Percentiles rank a stretch among this genome's conserved stretches.
These are phyloP conservation scores for Cercis canadensis DNA, from an alignment of 306 rosid genomes.

Conservation along the genomic window DNA sequence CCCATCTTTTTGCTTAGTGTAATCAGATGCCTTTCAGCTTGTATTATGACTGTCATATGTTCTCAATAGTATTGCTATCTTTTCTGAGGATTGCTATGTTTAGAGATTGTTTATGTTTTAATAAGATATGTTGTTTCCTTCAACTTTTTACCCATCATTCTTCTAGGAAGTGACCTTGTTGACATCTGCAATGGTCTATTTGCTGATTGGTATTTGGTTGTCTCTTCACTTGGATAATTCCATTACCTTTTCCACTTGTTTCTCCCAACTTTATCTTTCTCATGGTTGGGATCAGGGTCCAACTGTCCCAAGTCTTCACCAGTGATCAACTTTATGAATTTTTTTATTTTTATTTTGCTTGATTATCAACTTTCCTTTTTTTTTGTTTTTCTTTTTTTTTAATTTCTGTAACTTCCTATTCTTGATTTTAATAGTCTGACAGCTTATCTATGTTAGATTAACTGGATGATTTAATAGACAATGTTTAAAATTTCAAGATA, in stretches of 20 bases:
- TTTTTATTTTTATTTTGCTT: constrained; percentile 20
- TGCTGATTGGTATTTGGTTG: constrained; percentile 41
- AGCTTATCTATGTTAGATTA: too few relatives aligned
- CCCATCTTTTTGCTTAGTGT: constrained; percentile 55
- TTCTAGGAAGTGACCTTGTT: constrained; percentile 40
- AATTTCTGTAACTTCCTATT: too few relatives aligned
- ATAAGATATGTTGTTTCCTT: constrained; percentile 33
- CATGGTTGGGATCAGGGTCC: constrained; percentile 16
- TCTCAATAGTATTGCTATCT: constrained; percentile 34
- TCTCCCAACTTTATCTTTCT: constrained; percentile 9
- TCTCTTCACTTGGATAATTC: constrained; percentile 36
- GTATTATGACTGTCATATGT: constrained; percentile 38
- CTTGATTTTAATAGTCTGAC: too few relatives aligned
- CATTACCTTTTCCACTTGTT: constrained; percentile 37
- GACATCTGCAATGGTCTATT: constrained; percentile 40
- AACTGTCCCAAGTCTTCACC: constrained; percentile 33
- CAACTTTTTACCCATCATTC: constrained; percentile 32
- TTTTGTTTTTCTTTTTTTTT: too few relatives aligned
- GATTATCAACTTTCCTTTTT: constrained; percentile 29
- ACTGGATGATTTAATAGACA: constrained; percentile 27
- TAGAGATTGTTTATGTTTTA: constrained; percentile 41
- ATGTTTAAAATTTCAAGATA: constrained; percentile 22
- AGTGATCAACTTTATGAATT: constrained; percentile 6
- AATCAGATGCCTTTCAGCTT: constrained; percentile 60
- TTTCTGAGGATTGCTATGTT: constrained; percentile 47